These are phyloP conservation scores for Leishmania major DNA, from an alignment of 208 protist genomes.

Conservation along the genomic window DNA sequence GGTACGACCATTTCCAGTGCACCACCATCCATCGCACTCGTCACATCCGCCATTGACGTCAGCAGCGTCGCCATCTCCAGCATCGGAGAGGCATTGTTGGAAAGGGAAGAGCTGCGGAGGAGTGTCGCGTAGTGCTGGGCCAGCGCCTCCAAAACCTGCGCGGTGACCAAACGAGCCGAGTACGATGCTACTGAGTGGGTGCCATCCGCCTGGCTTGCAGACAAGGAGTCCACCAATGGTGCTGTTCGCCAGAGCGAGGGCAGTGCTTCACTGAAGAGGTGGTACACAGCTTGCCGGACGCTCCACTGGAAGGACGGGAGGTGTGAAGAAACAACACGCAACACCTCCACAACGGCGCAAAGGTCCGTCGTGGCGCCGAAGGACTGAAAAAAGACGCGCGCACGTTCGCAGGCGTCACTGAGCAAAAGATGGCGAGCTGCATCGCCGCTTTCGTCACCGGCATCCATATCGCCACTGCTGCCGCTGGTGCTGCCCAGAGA, in stretches of 20 bases:
- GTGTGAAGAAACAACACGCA: slow-evolving; percentile 3
- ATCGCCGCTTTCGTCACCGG: background rate
- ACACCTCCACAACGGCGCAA: slow-evolving; percentile 5
- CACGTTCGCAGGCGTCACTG: background rate
- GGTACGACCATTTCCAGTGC: slow-evolving; percentile 22
- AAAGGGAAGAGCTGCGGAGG: slow-evolving; percentile 2
- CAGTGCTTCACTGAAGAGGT: slow-evolving; percentile 25
- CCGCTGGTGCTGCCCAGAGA: slow-evolving; percentile 5
- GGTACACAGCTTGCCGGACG: slow-evolving; percentile 28
- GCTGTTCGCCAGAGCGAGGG: slow-evolving; percentile 17
- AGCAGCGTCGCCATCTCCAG: slow-evolving; percentile 48
- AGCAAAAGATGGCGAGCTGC: background rate
- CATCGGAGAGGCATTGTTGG: slow-evolving; percentile 5
- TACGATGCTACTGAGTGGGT: background rate
- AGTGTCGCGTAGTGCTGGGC: slow-evolving; percentile 20
- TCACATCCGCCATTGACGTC: slow-evolving; percentile 39
- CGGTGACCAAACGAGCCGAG: slow-evolving; percentile 14
- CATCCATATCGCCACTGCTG: background rate
- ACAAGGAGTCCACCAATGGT: slow-evolving; percentile 1
- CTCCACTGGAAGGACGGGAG: slow-evolving; percentile 23
- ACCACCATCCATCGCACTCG: slow-evolving; percentile 22
- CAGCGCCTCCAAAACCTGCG: slow-evolving; percentile 25
- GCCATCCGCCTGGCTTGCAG: background rate
- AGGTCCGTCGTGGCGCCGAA: slow-evolving; percentile 7
- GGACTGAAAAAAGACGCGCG: slow-evolving; percentile 10